These are phyloP conservation scores for Amoebophrya sp. DNA, from an alignment of 169 alveolate genomes.

Conservation along the genomic window DNA sequence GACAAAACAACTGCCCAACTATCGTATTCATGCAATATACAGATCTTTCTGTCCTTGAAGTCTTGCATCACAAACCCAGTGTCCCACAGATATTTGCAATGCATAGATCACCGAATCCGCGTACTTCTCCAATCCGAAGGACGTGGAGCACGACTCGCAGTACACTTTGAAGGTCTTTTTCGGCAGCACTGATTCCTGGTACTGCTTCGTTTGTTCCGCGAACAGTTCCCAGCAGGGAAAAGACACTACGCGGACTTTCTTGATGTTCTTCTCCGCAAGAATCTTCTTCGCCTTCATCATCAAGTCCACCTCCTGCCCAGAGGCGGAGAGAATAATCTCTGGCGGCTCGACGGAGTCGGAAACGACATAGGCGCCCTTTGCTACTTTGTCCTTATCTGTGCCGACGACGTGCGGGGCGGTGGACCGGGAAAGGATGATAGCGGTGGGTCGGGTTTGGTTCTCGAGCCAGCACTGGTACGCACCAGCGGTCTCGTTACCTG, in stretches of 20 bases:
- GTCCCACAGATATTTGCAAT: too few relatives aligned
- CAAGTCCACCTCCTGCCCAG: neutral
- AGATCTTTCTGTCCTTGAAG: too few relatives aligned
- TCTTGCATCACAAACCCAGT: too few relatives aligned
- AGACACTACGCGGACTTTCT: constrained; percentile 61
- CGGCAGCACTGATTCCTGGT: neutral
- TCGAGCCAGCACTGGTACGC: constrained; percentile 49
- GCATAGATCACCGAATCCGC: neutral
- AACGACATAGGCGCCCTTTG: constrained; percentile 63
- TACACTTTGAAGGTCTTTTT: neutral
- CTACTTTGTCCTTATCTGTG: constrained; percentile 52
- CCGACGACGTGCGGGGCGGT: constrained; percentile 55
- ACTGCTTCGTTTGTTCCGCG: constrained; percentile 49
- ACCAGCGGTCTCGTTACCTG: constrained; percentile 49
- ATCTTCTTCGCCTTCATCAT: neutral
- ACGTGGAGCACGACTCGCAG: neutral
- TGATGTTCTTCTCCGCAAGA: neutral
- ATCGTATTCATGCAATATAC: too few relatives aligned
- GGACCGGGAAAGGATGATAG: constrained; percentile 48
- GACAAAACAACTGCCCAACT: too few relatives aligned
- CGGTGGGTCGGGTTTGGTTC: constrained; percentile 44
- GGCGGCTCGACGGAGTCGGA: too few relatives aligned
- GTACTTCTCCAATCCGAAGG: neutral
- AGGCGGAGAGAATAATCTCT: too few relatives aligned
- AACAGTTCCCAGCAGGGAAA: constrained; percentile 62